Evolutionary conservation across 1,139 yeast genomes (phyloP), one percentile per base, ranked within the genome.

Genomic region (Lodderomyces margitis): DNA sequence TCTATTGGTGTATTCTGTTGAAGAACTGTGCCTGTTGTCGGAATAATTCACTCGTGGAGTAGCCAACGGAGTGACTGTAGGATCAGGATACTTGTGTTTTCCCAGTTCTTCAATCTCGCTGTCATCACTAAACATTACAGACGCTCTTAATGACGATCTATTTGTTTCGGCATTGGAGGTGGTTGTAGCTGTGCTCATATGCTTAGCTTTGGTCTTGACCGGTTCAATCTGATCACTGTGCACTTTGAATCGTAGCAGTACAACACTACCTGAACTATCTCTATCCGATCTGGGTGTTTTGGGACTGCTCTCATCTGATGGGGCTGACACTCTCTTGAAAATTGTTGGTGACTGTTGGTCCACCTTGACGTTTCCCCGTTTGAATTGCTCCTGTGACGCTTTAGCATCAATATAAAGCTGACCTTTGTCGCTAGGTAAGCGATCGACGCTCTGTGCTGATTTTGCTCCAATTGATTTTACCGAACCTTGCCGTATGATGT

Each of bases 61-160:
- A 10, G 41, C 43, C n/a, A 44, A 32, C 33, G 48, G 48, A 2
- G 49, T 41, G 5, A 46, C 27, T 11, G 47, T 47, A 23, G 51
- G 51, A 21, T 47, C 51, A 9, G 51, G 51, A 35, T 42, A 46
- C 15, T 40, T 41, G 11, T 38, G 31, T 20, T 42, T 39, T 15
- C 44, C 34, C 1, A 44, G 47, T 2, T 51, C 47, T 25, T 43
- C 45, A 27, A 43, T 32, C 1, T 49, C 54, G 4, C 55, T 48
- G 37, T 56, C 60, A 39, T 51, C 52, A 36, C 48, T 42, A 24
- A 33, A 36, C 9, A 44, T 33, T 12, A 43, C 14, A 4, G 45
- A 43, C 19, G 41, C 45, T 16, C 44, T 24, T 24, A 41, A 28
- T 5, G 50, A 45, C 1, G 43, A 28, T 34, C 46, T 34, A 31